Base-by-base conservation (phyloP, 345 rosid species). In the Dipteronia sinensis region DNA sequence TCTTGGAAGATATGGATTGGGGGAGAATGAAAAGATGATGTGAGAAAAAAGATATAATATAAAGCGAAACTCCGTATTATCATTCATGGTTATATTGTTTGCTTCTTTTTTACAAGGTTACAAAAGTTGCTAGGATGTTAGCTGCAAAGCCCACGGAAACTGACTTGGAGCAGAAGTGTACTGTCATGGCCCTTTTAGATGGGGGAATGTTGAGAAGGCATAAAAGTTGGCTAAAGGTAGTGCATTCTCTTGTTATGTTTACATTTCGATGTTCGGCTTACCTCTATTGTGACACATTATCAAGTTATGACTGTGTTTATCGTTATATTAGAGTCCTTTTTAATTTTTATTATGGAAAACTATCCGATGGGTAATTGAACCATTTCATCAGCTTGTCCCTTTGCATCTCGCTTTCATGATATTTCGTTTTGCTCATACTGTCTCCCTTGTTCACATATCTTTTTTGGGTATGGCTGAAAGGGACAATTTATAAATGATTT, bases 101-200 rank as follows among this genome's bases (percentile, higher is more conserved):
- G 55, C 66, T 77, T 29, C 64, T 79, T 77, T 38, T 65, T 67
- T 62, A 69, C 49, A 65, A 93, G 97, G 93, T 95, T 65, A 78
- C 97, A 2, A 95, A 90, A 82, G 98, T 93, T 81, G 94, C 94
- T 71, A 82, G 94, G 73, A 77, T 82, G 87, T 80, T 95, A 83
- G 99, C 97, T 80, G 87, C 92, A 25, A 93, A 88, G 85, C 86
- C 89, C 0, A 69, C 29, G 65, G 88, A 83, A 38, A 63, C 55
- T 73, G 85, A 82, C 22, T 27, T 74, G 77, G 89, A 86, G 62
- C 85, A 81, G 78, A 92, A 91, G 17, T 92, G 87, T 77, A 83
- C 94, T 1, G 88, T 95, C 59, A 93, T 91, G 99, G 94, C 98
- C 44, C 96, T 95, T 74, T 81, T 93, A 77, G 98, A 95, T 76